phyloP scores from a whole-genome alignment of 2,329 filamentous ascomycete species.

The Ophiocordyceps camponoti-rufipedis region DNA sequence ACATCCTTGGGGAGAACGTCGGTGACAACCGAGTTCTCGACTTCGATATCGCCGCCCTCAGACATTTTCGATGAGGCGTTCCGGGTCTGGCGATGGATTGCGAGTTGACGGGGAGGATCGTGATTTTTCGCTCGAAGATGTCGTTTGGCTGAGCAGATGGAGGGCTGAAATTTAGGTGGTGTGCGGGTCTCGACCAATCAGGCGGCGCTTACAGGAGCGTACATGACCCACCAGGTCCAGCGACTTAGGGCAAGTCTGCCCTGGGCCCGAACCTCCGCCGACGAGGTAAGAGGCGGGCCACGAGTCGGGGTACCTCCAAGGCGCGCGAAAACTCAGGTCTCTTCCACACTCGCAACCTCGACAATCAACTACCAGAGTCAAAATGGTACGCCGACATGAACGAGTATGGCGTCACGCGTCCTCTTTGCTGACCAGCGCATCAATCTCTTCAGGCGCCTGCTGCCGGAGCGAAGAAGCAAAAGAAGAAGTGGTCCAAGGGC shows the following conservation, averaged over 20 bases:
- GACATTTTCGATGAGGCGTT: conserved; percentile 52
- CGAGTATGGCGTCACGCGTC: conserved; percentile 1
- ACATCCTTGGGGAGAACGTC: conserved; percentile 86
- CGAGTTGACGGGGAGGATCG: conserved; percentile 21
- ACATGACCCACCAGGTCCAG: conserved; percentile 11
- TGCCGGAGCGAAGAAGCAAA: conserved; percentile 31
- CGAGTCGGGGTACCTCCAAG: conserved; percentile 8
- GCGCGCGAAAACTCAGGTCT: conserved; percentile 12
- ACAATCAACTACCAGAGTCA: conserved; percentile 20
- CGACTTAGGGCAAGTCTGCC: conserved; percentile 24
- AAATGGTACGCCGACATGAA: conserved; percentile 19
- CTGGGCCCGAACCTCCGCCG: conserved; percentile 15
- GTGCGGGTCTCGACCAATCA: conserved; percentile 18
- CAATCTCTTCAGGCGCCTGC: conserved; percentile 18
- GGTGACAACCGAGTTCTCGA: conserved; percentile 59
- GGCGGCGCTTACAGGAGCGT: conserved; percentile 7
- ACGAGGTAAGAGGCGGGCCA: conserved; percentile 3
- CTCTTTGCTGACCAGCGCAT: not conserved
- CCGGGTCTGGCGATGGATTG: conserved; percentile 17
- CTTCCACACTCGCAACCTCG: conserved; percentile 18
- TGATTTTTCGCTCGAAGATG: conserved; percentile 10
- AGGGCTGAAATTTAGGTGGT: conserved; percentile 19
- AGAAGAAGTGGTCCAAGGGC: conserved; percentile 33
- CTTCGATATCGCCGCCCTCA: conserved; percentile 88
- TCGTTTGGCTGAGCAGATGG: conserved; percentile 5